phyloP scores from a whole-genome alignment of 768 basidiomycete genomes.

The Lyophyllum decastes region DNA sequence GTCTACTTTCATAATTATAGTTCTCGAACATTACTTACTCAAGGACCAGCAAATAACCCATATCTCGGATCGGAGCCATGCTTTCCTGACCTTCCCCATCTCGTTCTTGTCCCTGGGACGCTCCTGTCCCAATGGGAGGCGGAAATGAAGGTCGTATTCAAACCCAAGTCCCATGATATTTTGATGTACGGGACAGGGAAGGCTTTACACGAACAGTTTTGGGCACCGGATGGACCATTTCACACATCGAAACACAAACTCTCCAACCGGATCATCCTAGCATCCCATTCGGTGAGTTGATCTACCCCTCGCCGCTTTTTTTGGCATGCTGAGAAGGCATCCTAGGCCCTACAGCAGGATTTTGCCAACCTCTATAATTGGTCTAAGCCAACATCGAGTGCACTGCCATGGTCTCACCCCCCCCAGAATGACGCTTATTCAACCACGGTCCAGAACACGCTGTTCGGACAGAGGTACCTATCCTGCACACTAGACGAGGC shows the following conservation, averaged over 20 bases:
- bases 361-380: too few relatives aligned
- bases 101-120: conserved; percentile 21
- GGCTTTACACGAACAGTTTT: conserved; percentile 15
- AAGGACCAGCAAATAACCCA: background rate
- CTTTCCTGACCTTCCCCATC: conserved; percentile 13
- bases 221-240: conserved; percentile 18
- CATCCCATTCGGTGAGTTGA: conserved; percentile 21
- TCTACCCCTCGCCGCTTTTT: too few relatives aligned
- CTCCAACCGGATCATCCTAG: conserved; percentile 21
- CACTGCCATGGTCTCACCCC: too few relatives aligned
- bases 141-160: conserved; percentile 17
- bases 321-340: too few relatives aligned
- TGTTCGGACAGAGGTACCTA: conserved; percentile 20
- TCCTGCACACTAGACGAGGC: conserved; percentile 21
- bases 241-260: conserved; percentile 8
- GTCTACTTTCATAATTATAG: too few relatives aligned
- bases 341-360: too few relatives aligned
- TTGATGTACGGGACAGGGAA: conserved; percentile 21
- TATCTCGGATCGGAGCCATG: conserved; percentile 1
- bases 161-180: conserved; percentile 20
- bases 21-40: too few relatives aligned
- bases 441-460: conserved; percentile 11
- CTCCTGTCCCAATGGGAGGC: conserved; percentile 22
- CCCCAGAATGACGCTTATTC: background rate
- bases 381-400: too few relatives aligned